These are phyloP conservation scores for Cladobotryum protrusum DNA, from an alignment of 2,329 filamentous ascomycete species.

Conservation along the genomic window DNA sequence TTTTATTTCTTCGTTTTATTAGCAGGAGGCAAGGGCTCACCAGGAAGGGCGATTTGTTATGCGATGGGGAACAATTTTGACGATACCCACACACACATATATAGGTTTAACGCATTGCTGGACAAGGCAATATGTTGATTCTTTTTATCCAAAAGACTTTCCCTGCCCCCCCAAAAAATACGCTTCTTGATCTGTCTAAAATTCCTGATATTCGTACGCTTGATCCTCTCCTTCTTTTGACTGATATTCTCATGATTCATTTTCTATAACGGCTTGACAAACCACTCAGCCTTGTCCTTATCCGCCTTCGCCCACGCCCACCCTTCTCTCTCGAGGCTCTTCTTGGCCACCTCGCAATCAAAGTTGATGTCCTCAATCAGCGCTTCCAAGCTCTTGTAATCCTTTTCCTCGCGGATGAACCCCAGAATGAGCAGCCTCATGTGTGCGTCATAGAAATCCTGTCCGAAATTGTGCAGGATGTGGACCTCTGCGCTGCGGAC, in stretches of 20 bases:
- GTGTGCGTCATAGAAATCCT: slow-evolving; percentile 78
- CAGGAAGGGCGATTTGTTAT: not conserved
- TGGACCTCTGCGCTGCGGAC: slow-evolving; percentile 85
- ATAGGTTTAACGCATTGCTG: not conserved
- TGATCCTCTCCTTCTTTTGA: not conserved
- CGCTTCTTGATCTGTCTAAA: no score
- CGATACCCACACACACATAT: slow-evolving; percentile 8
- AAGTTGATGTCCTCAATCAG: slow-evolving; percentile 81
- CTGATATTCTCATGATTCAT: not conserved
- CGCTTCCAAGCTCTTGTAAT: slow-evolving; percentile 79
- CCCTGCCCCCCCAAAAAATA: slow-evolving; percentile 1
- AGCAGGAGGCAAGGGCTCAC: not conserved
- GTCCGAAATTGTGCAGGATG: slow-evolving; percentile 68
- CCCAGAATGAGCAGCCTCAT: slow-evolving; percentile 78
- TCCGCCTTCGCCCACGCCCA: slow-evolving; percentile 45
- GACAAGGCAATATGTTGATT: not conserved
- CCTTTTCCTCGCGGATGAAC: slow-evolving; percentile 81
- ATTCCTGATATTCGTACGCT: no score
- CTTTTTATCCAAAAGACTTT: not conserved
- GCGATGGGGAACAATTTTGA: slow-evolving; percentile 6
- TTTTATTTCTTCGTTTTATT: not conserved
- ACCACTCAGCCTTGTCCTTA: slow-evolving; percentile 31
- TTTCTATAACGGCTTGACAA: slow-evolving; percentile 25
- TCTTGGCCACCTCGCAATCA: slow-evolving; percentile 77
- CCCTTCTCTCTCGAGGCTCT: slow-evolving; percentile 60